A percentile compares a stretch with the other conserved stretches of the same genome.
Conservation (phyloP, 208 protist species). For the Borovskyia barvae region DNA sequence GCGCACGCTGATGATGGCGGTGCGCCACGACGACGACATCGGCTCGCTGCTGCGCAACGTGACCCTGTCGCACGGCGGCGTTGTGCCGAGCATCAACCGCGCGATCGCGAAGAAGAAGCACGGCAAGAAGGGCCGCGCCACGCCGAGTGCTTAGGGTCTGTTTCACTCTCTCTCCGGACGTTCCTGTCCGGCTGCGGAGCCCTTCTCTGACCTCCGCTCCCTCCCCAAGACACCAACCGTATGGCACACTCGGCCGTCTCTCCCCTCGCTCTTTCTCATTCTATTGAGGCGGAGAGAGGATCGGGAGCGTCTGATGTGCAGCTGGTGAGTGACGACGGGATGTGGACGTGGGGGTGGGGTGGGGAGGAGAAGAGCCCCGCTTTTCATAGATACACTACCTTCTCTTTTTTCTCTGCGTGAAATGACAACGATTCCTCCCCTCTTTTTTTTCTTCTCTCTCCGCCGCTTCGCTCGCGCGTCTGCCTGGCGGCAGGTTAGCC, state of each 20-base stretch:
- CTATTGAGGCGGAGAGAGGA: too few relatives aligned
- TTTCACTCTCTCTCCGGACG: too few relatives aligned
- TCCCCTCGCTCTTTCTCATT: too few relatives aligned
- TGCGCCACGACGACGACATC: constrained; percentile 82
- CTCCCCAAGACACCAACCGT: too few relatives aligned
- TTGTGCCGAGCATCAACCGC: constrained; percentile 77
- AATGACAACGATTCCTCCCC: not conserved
- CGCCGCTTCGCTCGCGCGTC: not conserved
- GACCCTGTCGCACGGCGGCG: constrained; percentile 63
- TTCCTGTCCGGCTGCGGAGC: too few relatives aligned
- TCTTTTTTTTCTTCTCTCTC: not conserved
- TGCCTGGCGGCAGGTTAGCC: too few relatives aligned
- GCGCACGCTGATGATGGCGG: constrained; percentile 70
- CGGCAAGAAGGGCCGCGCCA: constrained; percentile 44
- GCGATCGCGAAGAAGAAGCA: constrained; percentile 79
- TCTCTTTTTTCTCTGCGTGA: constrained; percentile 2
- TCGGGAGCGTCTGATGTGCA: too few relatives aligned
- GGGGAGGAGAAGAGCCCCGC: too few relatives aligned
- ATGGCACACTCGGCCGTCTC: too few relatives aligned
- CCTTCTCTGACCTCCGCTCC: too few relatives aligned
- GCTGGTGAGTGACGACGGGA: too few relatives aligned
- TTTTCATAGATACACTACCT: constrained; percentile 22
- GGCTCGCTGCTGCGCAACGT: constrained; percentile 47
- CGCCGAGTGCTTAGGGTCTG: constrained; percentile 22
- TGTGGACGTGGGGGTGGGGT: too few relatives aligned